Evolutionary conservation across 2,329 filamentous ascomycete species (phyloP), one percentile per base, ranked within the genome.

Genomic region (Didymosphaeria variabile): DNA sequence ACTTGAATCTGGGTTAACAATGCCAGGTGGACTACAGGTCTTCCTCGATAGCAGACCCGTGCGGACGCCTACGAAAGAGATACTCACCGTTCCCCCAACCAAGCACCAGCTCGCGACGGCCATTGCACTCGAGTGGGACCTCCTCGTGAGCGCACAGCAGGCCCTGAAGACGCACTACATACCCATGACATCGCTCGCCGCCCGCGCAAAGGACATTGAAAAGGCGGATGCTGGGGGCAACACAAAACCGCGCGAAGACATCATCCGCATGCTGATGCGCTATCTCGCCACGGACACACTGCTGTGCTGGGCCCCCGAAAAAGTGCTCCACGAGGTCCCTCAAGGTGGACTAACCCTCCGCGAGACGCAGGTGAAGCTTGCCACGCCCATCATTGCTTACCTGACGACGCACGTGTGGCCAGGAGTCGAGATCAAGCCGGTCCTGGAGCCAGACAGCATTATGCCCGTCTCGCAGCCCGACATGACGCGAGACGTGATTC

Each of bases 201-300:
- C 93, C 64, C 90, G 95, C 49, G 94, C 93, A 0, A 79, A 94
- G 32, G 94, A 98, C 74, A 91, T 98, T 58, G 84, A 83, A 51
- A 84, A 84, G 21, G 90, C 93, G 67, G 92, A 97, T 67, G 76
- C 75, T 0, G 66, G 79, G 10, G 83, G 82, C 3, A 77, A 82
- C 42, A 75, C 72, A 17, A 81, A 83, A 26, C 84, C 91, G 40
- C 86, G 94, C 38, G 76, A 85, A 0, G 82, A 85, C 44, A 88
- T 97, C 50, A 81, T 90, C 17, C 83, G 82, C 19, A 89, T 88
- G 65, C 81, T 95, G 55, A 86, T 98, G 84, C 87, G 91, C 50
- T 98, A 98, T 78, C 86, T 99, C 29, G 89, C 93, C 70, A 98
- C 95, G 0, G 95, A 99, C 80, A 94, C 92, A 0, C 81, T 98